These are phyloP conservation scores for Schrenkiella parvula DNA, from an alignment of 345 rosid genomes.

Conservation along the genomic window DNA sequence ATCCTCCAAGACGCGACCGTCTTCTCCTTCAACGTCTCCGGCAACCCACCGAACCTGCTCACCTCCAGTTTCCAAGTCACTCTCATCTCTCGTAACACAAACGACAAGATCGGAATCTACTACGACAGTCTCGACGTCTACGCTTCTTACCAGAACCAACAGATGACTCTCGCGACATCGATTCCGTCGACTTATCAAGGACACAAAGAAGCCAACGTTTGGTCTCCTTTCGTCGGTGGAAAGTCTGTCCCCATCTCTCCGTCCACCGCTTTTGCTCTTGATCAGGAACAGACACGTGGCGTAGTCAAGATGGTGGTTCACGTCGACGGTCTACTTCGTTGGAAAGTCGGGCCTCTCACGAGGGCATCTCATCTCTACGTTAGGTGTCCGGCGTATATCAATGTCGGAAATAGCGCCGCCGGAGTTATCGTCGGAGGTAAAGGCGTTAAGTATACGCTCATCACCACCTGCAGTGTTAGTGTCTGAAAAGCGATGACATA, in stretches of 20 bases:
- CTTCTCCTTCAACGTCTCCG: conserved; percentile 68
- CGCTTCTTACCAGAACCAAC: conserved; percentile 41
- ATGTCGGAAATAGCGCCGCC: conserved; percentile 10
- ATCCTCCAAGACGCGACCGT: conserved; percentile 86
- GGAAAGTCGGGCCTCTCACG: conserved; percentile 33
- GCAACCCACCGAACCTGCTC: conserved; percentile 46
- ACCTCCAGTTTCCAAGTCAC: conserved; percentile 66
- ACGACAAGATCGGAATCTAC: conserved; percentile 42
- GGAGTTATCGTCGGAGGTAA: conserved; percentile 42
- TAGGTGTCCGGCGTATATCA: conserved; percentile 38
- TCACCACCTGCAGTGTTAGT: conserved; percentile 52
- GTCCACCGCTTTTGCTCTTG: conserved; percentile 30
- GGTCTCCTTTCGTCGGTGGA: conserved; percentile 49
- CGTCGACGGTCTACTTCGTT: conserved; percentile 32
- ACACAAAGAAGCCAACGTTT: conserved; percentile 39
- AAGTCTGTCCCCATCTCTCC: conserved; percentile 38
- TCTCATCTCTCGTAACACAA: conserved; percentile 61
- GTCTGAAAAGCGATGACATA: conserved; percentile 34
- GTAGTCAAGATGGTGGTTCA: conserved; percentile 17
- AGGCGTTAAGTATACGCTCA: conserved; percentile 65
- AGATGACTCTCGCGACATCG: conserved; percentile 31
- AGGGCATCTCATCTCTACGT: conserved; percentile 34
- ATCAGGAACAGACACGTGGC: conserved; percentile 28
- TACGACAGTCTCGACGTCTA: conserved; percentile 43
- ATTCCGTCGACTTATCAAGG: conserved; percentile 37